Evolutionary conservation across 2,329 filamentous ascomycete genomes (phyloP), one percentile per base, ranked within the genome.

Genomic region (Penicillium crustosum): DNA sequence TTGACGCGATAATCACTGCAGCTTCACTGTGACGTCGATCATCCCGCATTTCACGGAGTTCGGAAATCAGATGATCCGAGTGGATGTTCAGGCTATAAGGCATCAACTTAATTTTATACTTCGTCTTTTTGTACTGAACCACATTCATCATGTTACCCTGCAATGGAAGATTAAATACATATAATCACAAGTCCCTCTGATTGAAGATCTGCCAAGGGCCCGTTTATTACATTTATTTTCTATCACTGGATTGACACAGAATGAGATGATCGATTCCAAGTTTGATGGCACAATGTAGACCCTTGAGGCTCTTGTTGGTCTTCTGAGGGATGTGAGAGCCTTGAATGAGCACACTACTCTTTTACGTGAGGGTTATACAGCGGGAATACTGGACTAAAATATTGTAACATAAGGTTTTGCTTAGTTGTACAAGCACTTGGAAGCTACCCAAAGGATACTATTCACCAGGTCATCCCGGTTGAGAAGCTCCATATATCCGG

Each of bases 1-100:
- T 42, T 55, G 52, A 55, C 44, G 52, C 19, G 44, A 39, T 23
- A 41, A 35, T 42, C 44, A 42, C 23, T 49, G 44, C 44, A 49
- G 15, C 51, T 61, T 56, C 47, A 47, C 44, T 29, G 63, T 67
- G 65, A 67, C 65, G 65, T 67, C 65, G 65, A 67, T 67, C 65
- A 67, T 64, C 64, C 65, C 62, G 62, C 65, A 62, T 64, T 53
- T 36, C 43, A 38, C 39, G 59, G 48, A 36, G 13, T 27, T 62
- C 58, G 64, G 63, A 50, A 19, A 10, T 44, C 21, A 35, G 47
- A 59, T 67, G 33, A 60, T 62, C 63, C 60, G 63, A 2, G 1
- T 8, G 4, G 29, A 15, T 42, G n/a, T 25, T 63, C 51, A 64
- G 61, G 62, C 61, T 2, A n/a, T n/a, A 54, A 66, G 61, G 62